Evolutionary conservation across 2,329 filamentous ascomycete genomes (phyloP), one percentile per base, ranked within the genome.

Genomic region (Fusarium sacchari): DNA sequence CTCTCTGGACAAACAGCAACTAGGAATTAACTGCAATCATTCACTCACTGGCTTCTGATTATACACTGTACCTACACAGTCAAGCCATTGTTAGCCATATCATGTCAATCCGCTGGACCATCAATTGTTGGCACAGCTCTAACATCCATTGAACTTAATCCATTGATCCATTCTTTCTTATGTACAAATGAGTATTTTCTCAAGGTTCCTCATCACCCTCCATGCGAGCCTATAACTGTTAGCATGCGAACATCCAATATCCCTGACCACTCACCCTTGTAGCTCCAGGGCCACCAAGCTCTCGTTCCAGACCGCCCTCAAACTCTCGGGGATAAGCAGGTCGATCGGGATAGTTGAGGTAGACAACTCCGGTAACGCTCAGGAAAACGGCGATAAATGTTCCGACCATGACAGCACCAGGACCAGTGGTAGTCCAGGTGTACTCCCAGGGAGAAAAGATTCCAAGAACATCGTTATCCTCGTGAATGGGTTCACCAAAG

Each of bases 401-500:
- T 67, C 90, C 92, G 72, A 95, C 83, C 84, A 94, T 91, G 68
- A 91, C 79, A 40, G 91, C 81, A 67, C 90, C 94, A 80, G 92
- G 95, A 72, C 89, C 89, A 22, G 95, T 86, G 56, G 89, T 92
- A 49, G 88, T 86, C 88, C 96, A 96, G 63, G 91, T 96, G 86
- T 99, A 98, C 79, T 95, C 92, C 82, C 96, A 91, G 6, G 94
- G 91, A 57, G 94, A 93, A 84, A 99, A 96, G 74, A 97, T 92
- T 77, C 95, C 95, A 65, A 98, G 88, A 65, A 95, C 88, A 82
- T 99, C 97, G 83, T 98, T 93, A 83, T 99, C 96, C 84, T 99
- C 97, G 83, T 99, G 96, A 59, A 97, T 91, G 18, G 96, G 94
- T 84, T 99, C 97, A 83, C 95, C 95, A 82, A 94, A 98, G 88